Percentiles rank a stretch among this genome's conserved stretches.
phyloP scores from a whole-genome alignment of 352 stramenopile genomes.

The Phytopythium chamaehyphon region DNA sequence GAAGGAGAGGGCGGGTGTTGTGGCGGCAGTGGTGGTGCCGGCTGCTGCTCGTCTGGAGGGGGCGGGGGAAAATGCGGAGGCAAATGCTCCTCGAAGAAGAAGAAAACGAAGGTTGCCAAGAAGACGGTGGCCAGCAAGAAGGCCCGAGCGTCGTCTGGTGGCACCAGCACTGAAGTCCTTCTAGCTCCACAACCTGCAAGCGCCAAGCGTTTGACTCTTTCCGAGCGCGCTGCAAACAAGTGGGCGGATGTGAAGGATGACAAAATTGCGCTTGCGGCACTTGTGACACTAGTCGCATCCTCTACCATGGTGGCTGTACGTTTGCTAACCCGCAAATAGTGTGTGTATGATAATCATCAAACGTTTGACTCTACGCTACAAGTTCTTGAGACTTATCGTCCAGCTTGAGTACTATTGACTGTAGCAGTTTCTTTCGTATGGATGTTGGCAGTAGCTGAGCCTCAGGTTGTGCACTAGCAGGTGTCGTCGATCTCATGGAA shows the following conservation, averaged over 20 bases:
- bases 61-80: slow-evolving; percentile 17
- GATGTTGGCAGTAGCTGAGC: slow-evolving; percentile 42
- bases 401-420: slow-evolving; percentile 53
- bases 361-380: not conserved
- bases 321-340: slow-evolving; percentile 37
- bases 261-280: slow-evolving; percentile 42
- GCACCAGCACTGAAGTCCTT: no score
- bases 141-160: not conserved
- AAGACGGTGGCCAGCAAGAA: slow-evolving; percentile 12
- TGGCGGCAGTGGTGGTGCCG: slow-evolving; percentile 17
- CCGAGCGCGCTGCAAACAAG: slow-evolving; percentile 12
- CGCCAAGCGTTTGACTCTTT: not conserved
- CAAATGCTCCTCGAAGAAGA: slow-evolving; percentile 32
- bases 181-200: not conserved
- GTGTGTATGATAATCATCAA: slow-evolving; percentile 6
- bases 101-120: slow-evolving; percentile 18
- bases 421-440: slow-evolving; percentile 54
- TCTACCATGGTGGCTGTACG: slow-evolving; percentile 41
- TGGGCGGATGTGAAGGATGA: slow-evolving; percentile 40
- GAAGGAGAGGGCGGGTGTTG: slow-evolving; percentile 24
- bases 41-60: slow-evolving; percentile 28
- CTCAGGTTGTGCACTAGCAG: slow-evolving; percentile 30
- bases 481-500: slow-evolving; percentile 34
- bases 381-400: slow-evolving; percentile 44
- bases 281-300: slow-evolving; percentile 48